Evolutionary conservation across 768 basidiomycete species (phyloP).

Genomic region (Auriculariales sp.): DNA sequence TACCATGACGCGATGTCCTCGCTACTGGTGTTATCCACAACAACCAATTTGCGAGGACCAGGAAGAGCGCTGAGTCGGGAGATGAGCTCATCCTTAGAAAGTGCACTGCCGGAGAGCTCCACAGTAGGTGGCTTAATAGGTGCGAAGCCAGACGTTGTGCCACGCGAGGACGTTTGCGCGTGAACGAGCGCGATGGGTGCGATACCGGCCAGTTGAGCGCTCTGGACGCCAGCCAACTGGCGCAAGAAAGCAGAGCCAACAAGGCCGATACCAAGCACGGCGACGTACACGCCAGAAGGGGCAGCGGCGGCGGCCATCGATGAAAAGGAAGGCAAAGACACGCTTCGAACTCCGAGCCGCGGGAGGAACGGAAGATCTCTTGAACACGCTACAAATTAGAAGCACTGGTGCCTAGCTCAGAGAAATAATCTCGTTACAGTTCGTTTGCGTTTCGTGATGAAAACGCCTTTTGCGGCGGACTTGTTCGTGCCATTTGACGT

Average conservation of each 20-base stretch:
- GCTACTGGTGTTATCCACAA: constrained; percentile 88
- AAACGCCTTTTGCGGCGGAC: no score
- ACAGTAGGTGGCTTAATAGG: constrained; percentile 33
- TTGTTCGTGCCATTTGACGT: no score
- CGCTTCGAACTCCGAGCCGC: no score
- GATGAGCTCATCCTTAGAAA: constrained; percentile 26
- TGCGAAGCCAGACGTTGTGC: constrained; percentile 37
- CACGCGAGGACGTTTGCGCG: constrained; percentile 52
- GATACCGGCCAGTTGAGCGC: constrained; percentile 44
- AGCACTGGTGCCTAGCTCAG: no score
- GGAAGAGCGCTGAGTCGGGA: constrained; percentile 32
- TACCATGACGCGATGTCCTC: constrained; percentile 70
- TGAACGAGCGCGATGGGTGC: constrained; percentile 41
- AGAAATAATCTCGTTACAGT: no score
- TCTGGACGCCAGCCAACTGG: constrained; percentile 61
- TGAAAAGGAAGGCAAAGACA: no score
- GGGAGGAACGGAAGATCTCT: no score
- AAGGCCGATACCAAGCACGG: constrained; percentile 82
- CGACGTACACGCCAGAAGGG: constrained; percentile 38
- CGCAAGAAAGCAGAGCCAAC: constrained; percentile 79
- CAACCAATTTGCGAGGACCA: constrained; percentile 37
- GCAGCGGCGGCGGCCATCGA: no score
- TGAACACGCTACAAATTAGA: no score
- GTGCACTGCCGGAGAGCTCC: constrained; percentile 27
- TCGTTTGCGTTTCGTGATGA: no score